phyloP scores from a whole-genome alignment of 2,329 filamentous ascomycete genomes.

The Pseudocercospora vitis region DNA sequence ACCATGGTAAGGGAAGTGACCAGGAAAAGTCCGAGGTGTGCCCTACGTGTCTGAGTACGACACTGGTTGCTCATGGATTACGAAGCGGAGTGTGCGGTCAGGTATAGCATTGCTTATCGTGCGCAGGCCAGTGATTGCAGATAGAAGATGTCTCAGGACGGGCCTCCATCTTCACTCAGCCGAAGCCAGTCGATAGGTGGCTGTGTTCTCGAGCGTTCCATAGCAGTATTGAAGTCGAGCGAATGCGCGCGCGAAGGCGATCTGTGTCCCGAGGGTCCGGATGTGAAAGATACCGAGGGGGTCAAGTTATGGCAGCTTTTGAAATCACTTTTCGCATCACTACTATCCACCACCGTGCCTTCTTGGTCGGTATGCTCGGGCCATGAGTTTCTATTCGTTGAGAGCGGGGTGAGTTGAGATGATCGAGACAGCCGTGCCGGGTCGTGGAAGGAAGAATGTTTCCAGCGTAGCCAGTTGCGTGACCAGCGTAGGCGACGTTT shows the following conservation, averaged over 20 bases:
- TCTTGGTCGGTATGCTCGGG: neutral
- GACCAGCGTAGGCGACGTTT: neutral
- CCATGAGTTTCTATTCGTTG: neutral
- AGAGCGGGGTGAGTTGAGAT: neutral
- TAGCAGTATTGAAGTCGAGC: neutral
- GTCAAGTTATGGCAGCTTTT: neutral
- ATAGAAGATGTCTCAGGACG: no score
- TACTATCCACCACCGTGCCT: neutral
- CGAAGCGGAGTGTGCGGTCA: no score
- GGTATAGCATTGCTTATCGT: no score
- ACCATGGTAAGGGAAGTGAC: no score
- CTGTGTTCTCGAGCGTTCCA: neutral
- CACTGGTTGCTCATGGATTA: no score
- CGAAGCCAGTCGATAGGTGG: neutral
- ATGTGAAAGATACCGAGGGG: neutral
- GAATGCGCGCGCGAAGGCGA: neutral
- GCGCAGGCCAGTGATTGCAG: no score
- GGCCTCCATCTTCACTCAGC: neutral
- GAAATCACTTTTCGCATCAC: neutral
- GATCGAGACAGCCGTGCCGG: neutral
- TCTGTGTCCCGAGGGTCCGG: neutral
- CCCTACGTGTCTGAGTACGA: no score
- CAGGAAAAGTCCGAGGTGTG: no score
- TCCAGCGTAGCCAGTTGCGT: neutral
- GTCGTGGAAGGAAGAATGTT: neutral